phyloP scores from a whole-genome alignment of 2,329 filamentous ascomycete species.

The Epichloe bromicola region DNA sequence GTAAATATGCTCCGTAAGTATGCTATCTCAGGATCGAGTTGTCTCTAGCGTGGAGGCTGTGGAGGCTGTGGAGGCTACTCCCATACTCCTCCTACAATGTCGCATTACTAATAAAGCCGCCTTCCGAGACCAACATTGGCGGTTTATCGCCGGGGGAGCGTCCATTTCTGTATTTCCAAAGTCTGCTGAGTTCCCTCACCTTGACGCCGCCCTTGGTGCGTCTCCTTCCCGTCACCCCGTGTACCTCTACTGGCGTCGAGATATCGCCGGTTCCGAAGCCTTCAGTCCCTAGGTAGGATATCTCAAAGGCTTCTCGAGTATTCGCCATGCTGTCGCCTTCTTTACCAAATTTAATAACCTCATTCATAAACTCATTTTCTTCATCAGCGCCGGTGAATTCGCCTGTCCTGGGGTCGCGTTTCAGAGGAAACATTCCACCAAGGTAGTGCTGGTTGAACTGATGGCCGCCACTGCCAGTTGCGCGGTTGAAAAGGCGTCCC shows the following conservation, averaged over 20 bases:
- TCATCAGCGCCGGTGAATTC: constrained; percentile 30
- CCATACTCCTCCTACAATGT: constrained; percentile 19
- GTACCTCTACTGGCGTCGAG: constrained; percentile 24
- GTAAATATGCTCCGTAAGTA: too few species aligned
- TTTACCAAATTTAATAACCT: constrained; percentile 32
- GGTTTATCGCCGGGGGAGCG: constrained; percentile 36
- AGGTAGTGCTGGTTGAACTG: constrained; percentile 50
- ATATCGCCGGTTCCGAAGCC: constrained; percentile 24
- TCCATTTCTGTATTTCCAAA: constrained; percentile 52
- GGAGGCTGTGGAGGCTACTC: too few species aligned
- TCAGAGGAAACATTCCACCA: constrained; percentile 46
- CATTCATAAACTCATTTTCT: constrained; percentile 48
- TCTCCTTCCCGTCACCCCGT: constrained; percentile 17
- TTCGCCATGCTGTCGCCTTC: constrained; percentile 30
- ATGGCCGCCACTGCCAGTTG: constrained; percentile 38
- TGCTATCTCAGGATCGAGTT: too few species aligned
- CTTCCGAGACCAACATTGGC: constrained; percentile 21
- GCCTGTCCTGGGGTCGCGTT: constrained; percentile 27
- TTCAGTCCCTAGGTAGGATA: constrained; percentile 30
- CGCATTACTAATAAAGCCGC: constrained; percentile 25
- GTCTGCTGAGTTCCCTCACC: constrained; percentile 47
- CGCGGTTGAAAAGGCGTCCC: constrained; percentile 45
- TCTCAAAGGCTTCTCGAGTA: constrained; percentile 33
- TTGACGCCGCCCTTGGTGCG: constrained; percentile 25
- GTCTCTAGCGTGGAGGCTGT: too few species aligned